Conservation (phyloP, 2,329 filamentous ascomycete species). For the Diplodia sapinea region DNA sequence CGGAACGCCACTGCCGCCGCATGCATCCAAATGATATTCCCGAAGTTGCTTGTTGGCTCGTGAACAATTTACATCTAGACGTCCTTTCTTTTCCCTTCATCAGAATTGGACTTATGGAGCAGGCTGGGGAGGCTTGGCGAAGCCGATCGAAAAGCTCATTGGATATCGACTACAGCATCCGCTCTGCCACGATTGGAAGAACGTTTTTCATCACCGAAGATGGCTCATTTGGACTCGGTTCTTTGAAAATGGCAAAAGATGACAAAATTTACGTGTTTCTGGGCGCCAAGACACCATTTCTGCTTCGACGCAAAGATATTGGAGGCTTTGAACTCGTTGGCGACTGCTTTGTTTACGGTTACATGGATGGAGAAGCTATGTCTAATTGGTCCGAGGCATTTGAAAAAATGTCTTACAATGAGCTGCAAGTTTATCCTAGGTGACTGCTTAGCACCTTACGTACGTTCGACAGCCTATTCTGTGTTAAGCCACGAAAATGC, state of each 20-base stretch:
- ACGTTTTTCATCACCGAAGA: not conserved
- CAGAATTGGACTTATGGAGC: not conserved
- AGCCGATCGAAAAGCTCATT: not conserved
- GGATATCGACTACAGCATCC: not conserved
- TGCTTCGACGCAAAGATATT: not conserved
- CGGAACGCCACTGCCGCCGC: not conserved
- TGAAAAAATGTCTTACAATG: too few species aligned
- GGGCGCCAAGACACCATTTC: not conserved
- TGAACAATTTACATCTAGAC: fast-evolving
- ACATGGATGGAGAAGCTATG: not conserved
- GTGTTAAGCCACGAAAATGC: too few species aligned
- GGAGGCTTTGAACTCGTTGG: not conserved
- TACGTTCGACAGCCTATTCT: too few species aligned
- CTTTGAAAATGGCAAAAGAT: not conserved
- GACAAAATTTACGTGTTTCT: not conserved
- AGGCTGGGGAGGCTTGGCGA: fast-evolving
- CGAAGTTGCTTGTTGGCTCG: not conserved
- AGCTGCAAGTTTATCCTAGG: too few species aligned
- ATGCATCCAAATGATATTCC: not conserved
- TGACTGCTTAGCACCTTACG: too few species aligned
- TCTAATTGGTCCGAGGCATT: too few species aligned
- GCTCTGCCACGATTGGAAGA: not conserved
- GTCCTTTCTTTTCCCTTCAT: not conserved
- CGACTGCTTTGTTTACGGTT: not conserved
- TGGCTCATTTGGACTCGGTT: not conserved